Percentiles rank a stretch among this genome's conserved stretches.
Evolutionary conservation across 179 eudicot species (phyloP).

Genomic region (Silene noctiflora): DNA sequence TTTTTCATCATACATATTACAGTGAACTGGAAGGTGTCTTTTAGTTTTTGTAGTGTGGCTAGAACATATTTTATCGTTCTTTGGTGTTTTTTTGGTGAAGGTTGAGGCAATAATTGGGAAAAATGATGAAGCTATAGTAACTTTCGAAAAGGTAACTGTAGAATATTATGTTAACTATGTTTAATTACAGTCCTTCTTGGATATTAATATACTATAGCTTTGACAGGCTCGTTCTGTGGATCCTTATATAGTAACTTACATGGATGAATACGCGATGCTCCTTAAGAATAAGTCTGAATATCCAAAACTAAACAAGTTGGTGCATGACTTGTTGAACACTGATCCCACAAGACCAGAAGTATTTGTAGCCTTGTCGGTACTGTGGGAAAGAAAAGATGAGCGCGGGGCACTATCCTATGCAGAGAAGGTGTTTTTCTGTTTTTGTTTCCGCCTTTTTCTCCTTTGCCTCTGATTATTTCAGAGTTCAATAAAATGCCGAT

Average conservation of each 20-base stretch:
- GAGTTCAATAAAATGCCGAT: background rate
- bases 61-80: background rate
- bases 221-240: conserved; percentile 81
- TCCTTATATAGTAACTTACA: conserved; percentile 73
- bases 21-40: conserved; percentile 7
- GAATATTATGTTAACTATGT: conserved; percentile 3
- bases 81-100: conserved; percentile 35
- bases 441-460: conserved; percentile 1
- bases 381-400: conserved; percentile 94
- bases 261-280: conserved; percentile 99
- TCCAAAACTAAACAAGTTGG: conserved; percentile 76
- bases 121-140: conserved; percentile 72
- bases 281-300: conserved; percentile 74
- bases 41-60: background rate
- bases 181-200: conserved; percentile 1
- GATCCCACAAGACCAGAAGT: conserved; percentile 91
- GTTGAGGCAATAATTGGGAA: conserved; percentile 81
- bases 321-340: conserved; percentile 77
- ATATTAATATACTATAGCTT: conserved; percentile 20
- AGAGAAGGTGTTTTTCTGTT: conserved; percentile 57
- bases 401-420: conserved; percentile 79
- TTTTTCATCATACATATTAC: background rate
- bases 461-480: background rate
- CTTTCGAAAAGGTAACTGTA: conserved; percentile 71
- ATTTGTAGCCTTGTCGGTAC: conserved; percentile 79